Percentiles rank a stretch among this genome's conserved stretches.
Conservation (phyloP, 2,329 filamentous ascomycete genomes). For the Drechslera avenae region DNA sequence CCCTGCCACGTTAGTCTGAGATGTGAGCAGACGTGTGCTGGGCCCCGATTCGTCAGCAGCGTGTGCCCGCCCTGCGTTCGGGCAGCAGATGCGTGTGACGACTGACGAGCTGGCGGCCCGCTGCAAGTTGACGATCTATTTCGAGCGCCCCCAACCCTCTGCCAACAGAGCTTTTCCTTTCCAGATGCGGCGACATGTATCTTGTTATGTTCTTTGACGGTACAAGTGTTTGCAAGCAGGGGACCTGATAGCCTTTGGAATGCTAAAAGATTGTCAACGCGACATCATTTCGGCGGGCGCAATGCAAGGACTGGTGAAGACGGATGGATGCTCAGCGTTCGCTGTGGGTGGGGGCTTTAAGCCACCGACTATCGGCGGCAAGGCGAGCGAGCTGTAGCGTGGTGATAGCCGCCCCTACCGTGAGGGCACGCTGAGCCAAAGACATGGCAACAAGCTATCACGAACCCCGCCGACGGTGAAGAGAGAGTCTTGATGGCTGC, state of each 20-base stretch:
- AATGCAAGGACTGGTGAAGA: neutral
- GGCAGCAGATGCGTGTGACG: slow-evolving; percentile 40
- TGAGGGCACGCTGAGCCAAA: slow-evolving; percentile 2
- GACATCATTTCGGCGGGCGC: too few relatives aligned
- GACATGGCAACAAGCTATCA: slow-evolving; percentile 1
- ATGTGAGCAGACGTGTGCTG: slow-evolving; percentile 18
- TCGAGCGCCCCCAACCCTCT: slow-evolving; percentile 25
- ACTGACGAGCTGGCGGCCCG: slow-evolving; percentile 37
- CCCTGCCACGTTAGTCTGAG: slow-evolving; percentile 26
- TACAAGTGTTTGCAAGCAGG: neutral
- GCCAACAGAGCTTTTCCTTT: slow-evolving; percentile 15
- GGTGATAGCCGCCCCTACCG: slow-evolving; percentile 20
- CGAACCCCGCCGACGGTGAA: neutral
- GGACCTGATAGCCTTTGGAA: neutral
- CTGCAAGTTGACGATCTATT: slow-evolving; percentile 44
- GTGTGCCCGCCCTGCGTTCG: slow-evolving; percentile 38
- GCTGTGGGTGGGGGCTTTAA: slow-evolving; percentile 11
- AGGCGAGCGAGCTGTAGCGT: slow-evolving; percentile 6
- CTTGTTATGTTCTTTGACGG: slow-evolving; percentile 4
- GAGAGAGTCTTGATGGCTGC: neutral
- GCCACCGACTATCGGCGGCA: slow-evolving; percentile 16
- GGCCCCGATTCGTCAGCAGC: slow-evolving; percentile 33
- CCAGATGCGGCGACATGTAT: slow-evolving; percentile 25
- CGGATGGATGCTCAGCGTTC: neutral
- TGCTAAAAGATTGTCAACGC: neutral